Conservation (phyloP, 495 filamentous ascomycete genomes). For the Penicillium angulare region DNA sequence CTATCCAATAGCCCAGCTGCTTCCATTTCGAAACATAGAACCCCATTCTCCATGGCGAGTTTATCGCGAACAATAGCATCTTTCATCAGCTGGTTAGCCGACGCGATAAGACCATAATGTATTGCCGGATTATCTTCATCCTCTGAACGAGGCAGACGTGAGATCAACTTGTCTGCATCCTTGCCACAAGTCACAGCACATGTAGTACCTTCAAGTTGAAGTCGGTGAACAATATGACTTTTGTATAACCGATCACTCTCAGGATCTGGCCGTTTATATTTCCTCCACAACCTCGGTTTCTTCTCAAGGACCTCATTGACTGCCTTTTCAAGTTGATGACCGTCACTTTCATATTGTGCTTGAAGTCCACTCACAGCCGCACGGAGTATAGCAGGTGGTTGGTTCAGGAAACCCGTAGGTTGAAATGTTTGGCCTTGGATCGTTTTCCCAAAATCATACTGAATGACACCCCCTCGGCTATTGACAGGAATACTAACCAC, state of each 20-base stretch:
- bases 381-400: not conserved
- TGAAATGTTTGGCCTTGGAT: slow-evolving; percentile 20
- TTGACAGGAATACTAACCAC: slow-evolving; percentile 31
- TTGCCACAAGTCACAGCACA: not conserved
- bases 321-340: not conserved
- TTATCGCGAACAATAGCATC: slow-evolving; percentile 26
- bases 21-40: slow-evolving; percentile 10
- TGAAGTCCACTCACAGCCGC: not conserved
- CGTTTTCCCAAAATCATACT: slow-evolving; percentile 42
- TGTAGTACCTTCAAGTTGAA: not conserved
- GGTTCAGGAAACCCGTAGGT: not conserved
- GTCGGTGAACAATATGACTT: not conserved
- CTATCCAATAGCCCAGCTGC: slow-evolving; percentile 3
- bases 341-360: not conserved
- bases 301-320: not conserved
- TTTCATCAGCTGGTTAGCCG: slow-evolving; percentile 37
- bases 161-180: not conserved
- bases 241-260: not conserved
- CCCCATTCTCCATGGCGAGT: not conserved
- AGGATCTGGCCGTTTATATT: not conserved
- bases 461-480: slow-evolving; percentile 25
- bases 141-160: slow-evolving; percentile 2
- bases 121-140: slow-evolving; percentile 10
- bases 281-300: not conserved
- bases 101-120: slow-evolving; percentile 40